Evolutionary conservation across 2,329 filamentous ascomycete genomes (phyloP).

Genomic region (Uncinocarpus reesii): DNA sequence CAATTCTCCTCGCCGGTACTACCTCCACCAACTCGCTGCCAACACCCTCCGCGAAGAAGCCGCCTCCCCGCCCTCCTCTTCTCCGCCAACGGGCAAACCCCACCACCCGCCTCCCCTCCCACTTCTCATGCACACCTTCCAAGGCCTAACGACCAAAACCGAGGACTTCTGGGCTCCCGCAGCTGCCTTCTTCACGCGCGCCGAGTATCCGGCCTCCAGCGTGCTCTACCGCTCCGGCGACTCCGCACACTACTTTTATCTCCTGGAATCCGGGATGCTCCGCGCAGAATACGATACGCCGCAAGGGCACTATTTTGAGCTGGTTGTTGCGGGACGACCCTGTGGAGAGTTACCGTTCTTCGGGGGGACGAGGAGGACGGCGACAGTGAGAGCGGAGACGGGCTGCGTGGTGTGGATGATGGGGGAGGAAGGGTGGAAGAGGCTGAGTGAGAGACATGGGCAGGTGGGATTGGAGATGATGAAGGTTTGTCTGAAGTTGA

Average conservation of each 20-base stretch:
- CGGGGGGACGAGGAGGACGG: slow-evolving; percentile 75
- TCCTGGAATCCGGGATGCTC: slow-evolving; percentile 80
- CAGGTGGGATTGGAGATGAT: slow-evolving; percentile 76
- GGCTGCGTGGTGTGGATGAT: slow-evolving; percentile 77
- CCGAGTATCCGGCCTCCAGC: slow-evolving; percentile 57
- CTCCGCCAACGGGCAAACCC: slow-evolving; percentile 1
- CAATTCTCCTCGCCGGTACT: slow-evolving; percentile 69
- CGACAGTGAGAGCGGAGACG: slow-evolving; percentile 72
- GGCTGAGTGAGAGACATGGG: slow-evolving; percentile 59
- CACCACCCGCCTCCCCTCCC: slow-evolving; percentile 73
- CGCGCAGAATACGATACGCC: slow-evolving; percentile 83
- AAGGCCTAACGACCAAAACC: slow-evolving; percentile 71
- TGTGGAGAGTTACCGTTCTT: slow-evolving; percentile 97
- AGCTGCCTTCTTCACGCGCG: slow-evolving; percentile 61
- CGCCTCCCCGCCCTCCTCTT: slow-evolving; percentile 18
- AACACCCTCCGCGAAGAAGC: slow-evolving; percentile 57
- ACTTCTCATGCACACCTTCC: slow-evolving; percentile 90
- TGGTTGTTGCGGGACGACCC: slow-evolving; percentile 86
- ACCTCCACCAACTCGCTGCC: slow-evolving; percentile 67
- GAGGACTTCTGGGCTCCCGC: slow-evolving; percentile 93
- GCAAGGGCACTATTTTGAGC: slow-evolving; percentile 79
- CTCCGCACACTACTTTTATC: slow-evolving; percentile 70
- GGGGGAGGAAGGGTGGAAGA: slow-evolving; percentile 59
- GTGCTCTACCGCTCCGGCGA: slow-evolving; percentile 72
- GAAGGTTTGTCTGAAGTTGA: slow-evolving; percentile 81